phyloP scores from a whole-genome alignment of 768 basidiomycete species.

The Pulveroboletus sp. region DNA sequence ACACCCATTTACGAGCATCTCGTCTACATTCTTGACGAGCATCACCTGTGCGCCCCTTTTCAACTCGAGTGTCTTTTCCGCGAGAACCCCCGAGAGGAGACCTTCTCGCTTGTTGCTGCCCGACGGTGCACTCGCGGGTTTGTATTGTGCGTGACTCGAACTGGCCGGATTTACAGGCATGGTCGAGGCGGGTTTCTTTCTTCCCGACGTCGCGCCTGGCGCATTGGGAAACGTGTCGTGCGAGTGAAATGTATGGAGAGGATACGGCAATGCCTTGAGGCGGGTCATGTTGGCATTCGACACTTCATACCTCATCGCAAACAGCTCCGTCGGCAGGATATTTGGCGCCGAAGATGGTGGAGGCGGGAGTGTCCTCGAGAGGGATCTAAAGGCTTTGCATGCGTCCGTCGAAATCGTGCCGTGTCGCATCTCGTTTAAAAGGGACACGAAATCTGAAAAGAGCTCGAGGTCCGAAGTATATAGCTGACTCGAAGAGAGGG shows the following conservation, averaged over 20 bases:
- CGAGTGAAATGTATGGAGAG: slow-evolving; percentile 44
- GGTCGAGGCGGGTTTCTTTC: slow-evolving; percentile 3
- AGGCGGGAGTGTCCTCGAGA: slow-evolving; percentile 33
- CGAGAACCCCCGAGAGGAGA: slow-evolving; percentile 61
- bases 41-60: slow-evolving; percentile 65
- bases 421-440: slow-evolving; percentile 74
- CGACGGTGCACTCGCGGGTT: slow-evolving; percentile 13
- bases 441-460: slow-evolving; percentile 57
- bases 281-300: slow-evolving; percentile 59
- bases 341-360: slow-evolving; percentile 27
- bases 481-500: not conserved
- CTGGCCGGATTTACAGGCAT: not conserved
- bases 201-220: not conserved
- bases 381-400: slow-evolving; percentile 44
- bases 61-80: slow-evolving; percentile 51
- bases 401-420: slow-evolving; percentile 51
- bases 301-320: slow-evolving; percentile 68
- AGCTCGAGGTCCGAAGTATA: not conserved
- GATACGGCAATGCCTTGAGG: slow-evolving; percentile 45
- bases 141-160: slow-evolving; percentile 29
- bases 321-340: slow-evolving; percentile 51
- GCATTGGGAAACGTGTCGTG: slow-evolving; percentile 43
- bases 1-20: slow-evolving; percentile 64
- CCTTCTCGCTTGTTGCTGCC: slow-evolving; percentile 43
- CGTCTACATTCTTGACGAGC: slow-evolving; percentile 68